Base-by-base conservation (phyloP, 2,329 filamentous ascomycete genomes). In the Monilinia vaccinii-corymbosi region DNA sequence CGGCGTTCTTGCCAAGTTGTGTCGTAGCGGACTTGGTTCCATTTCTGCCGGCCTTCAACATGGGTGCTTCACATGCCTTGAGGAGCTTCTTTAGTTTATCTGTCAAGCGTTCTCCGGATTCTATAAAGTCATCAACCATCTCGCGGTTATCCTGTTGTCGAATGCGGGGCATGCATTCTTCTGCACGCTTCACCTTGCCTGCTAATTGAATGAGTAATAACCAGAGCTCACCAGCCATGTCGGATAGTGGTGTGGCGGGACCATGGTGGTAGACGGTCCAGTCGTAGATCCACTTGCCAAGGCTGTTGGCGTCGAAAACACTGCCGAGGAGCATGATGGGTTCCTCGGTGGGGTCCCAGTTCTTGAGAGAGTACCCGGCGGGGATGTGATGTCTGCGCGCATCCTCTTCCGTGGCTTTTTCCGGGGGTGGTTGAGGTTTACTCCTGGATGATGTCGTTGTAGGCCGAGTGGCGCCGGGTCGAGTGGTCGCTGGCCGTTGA, bases 211-310 rank as follows among this genome's bases (percentile, higher is more conserved):
- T 97, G 61, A 97, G 82, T 52, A 97, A 81, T 28, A 97, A 82
- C 94, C 94, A 99, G 58, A 99, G 81, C 70, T 97, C 92, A 67
- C 93, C 94, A 2, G 94, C 92, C 75, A 96, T 86, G 66, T 97
- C 91, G 57, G 91, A 84, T 71, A 97, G 89, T 55, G 91, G 89
- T 13, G 88, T 91, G 45, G 83, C 83, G 16, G 91, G 83, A 42
- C 90, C 90, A 67, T 95, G 86, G 73, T 88, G 86, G 77, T 90
- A 96, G 65, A 97, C 90, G 21, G 94, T 97, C 94, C 94, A 99
- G 80, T 97, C 94, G 75, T 96, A 99, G 71, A 99, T 95, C 94
- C 94, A 99, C 77, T 97, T 97, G 71, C 94, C 94, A 34, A 99
- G 81, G 31, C 91, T 96, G 81, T 97, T 97, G 71, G 93, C 90